Conservation (phyloP, 1,139 yeast genomes). For the Saccharomycopsis hybrid region DNA sequence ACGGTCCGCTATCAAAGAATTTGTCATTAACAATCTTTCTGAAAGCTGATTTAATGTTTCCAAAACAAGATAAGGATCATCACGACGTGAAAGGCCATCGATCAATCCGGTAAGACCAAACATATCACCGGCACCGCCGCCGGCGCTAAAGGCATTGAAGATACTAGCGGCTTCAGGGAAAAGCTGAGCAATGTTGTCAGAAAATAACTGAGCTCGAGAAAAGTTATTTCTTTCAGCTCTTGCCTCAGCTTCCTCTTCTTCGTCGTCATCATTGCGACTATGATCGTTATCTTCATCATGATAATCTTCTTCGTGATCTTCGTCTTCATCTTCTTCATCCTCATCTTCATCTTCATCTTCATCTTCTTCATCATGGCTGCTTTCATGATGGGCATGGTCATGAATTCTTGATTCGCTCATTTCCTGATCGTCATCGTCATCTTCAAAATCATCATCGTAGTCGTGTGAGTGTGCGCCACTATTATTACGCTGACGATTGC, state of each 20-base stretch:
- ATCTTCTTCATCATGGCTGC: neutral
- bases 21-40: slow-evolving; percentile 62
- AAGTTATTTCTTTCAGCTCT: slow-evolving; percentile 13
- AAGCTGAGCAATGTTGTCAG: slow-evolving; percentile 25
- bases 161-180: slow-evolving; percentile 36
- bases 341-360: slow-evolving; percentile 1
- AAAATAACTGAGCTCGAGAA: neutral
- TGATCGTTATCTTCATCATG: slow-evolving; percentile 25
- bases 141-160: slow-evolving; percentile 27
- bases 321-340: slow-evolving; percentile 4
- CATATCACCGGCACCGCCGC: slow-evolving; percentile 22
- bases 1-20: slow-evolving; percentile 55
- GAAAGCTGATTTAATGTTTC: slow-evolving; percentile 62
- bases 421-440: too few species aligned
- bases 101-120: slow-evolving; percentile 38
- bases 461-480: slow-evolving; percentile 25
- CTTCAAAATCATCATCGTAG: too few species aligned
- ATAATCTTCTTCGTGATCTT: slow-evolving; percentile 25
- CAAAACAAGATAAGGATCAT: slow-evolving; percentile 41
- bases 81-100: slow-evolving; percentile 32
- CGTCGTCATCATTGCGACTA: slow-evolving; percentile 25
- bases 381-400: too few species aligned
- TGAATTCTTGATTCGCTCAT: too few species aligned
- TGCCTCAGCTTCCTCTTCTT: slow-evolving; percentile 26
- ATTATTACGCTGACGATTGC: too few species aligned